Evolutionary conservation across 148 eudicot genomes (phyloP).

Genomic region (Polygonum maritimum): DNA sequence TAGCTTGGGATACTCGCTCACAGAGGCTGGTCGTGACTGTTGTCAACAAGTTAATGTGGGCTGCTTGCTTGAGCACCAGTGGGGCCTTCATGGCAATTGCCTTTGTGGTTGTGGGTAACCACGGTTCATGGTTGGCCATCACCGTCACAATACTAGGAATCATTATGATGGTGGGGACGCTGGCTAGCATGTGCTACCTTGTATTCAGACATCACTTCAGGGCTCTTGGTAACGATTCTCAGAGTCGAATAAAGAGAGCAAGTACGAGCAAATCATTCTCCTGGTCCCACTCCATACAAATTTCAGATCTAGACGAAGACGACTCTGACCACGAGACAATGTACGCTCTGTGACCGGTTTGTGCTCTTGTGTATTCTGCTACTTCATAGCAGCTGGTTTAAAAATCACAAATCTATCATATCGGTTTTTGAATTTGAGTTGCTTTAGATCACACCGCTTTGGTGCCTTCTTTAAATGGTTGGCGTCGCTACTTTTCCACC

Average conservation of each 20-base stretch:
- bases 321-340: slow-evolving; percentile 63
- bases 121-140: slow-evolving; percentile 63
- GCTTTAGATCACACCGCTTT: neutral
- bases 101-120: slow-evolving; percentile 64
- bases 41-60: slow-evolving; percentile 90
- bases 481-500: slow-evolving; percentile 1
- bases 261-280: slow-evolving; percentile 81
- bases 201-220: slow-evolving; percentile 76
- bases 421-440: neutral
- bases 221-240: slow-evolving; percentile 51
- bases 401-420: neutral
- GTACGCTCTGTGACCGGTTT: slow-evolving; percentile 51
- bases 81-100: slow-evolving; percentile 75
- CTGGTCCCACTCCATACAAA: slow-evolving; percentile 57
- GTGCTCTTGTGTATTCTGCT: neutral
- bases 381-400: neutral
- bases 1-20: slow-evolving; percentile 83
- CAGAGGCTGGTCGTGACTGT: slow-evolving; percentile 67
- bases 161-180: slow-evolving; percentile 59
- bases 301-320: slow-evolving; percentile 59
- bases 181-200: slow-evolving; percentile 67
- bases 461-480: neutral
- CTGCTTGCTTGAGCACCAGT: slow-evolving; percentile 78
- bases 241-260: slow-evolving; percentile 61
- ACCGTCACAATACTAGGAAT: slow-evolving; percentile 52